Conservation (phyloP, 1,284 basidiomycete genomes). For the Apiotrichum veenhuisii region DNA sequence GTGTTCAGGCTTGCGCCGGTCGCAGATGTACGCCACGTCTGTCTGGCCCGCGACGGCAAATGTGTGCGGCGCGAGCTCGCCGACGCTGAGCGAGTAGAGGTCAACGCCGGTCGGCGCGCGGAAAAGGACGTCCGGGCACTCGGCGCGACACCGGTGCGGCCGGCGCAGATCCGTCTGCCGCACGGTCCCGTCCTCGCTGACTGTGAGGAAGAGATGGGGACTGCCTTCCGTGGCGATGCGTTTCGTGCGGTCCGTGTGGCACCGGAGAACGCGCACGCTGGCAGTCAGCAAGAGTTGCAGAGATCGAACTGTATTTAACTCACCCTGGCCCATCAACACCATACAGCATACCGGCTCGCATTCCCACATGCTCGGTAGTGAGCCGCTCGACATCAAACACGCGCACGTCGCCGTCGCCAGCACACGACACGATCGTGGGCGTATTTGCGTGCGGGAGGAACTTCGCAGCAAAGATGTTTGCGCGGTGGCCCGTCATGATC, state of each 20-base stretch:
- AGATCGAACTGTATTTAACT: slow-evolving; percentile 11
- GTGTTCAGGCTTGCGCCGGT: slow-evolving; percentile 71
- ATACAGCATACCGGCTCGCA: slow-evolving; percentile 24
- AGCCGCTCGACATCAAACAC: slow-evolving; percentile 70
- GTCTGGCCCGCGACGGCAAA: slow-evolving; percentile 53
- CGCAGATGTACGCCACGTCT: slow-evolving; percentile 76
- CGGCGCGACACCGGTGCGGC: slow-evolving; percentile 40
- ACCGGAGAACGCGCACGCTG: slow-evolving; percentile 58
- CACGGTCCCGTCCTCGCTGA: slow-evolving; percentile 70
- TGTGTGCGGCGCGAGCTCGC: slow-evolving; percentile 51
- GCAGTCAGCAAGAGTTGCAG: neutral
- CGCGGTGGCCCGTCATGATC: slow-evolving; percentile 72
- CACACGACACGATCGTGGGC: slow-evolving; percentile 58
- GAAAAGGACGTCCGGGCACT: slow-evolving; percentile 46
- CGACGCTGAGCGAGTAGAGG: slow-evolving; percentile 52
- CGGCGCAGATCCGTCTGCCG: slow-evolving; percentile 81
- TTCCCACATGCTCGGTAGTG: slow-evolving; percentile 39
- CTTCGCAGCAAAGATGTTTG: slow-evolving; percentile 83
- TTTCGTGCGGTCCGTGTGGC: slow-evolving; percentile 64
- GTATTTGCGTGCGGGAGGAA: slow-evolving; percentile 62
- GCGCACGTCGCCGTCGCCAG: slow-evolving; percentile 74
- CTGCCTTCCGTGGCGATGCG: slow-evolving; percentile 77
- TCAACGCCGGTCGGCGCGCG: slow-evolving; percentile 42
- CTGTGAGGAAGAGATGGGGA: slow-evolving; percentile 77
- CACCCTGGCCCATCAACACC: slow-evolving; percentile 37